Evolutionary conservation across 192 early-diverging fungal species (phyloP).

Genomic region (Linnemannia exigua): DNA sequence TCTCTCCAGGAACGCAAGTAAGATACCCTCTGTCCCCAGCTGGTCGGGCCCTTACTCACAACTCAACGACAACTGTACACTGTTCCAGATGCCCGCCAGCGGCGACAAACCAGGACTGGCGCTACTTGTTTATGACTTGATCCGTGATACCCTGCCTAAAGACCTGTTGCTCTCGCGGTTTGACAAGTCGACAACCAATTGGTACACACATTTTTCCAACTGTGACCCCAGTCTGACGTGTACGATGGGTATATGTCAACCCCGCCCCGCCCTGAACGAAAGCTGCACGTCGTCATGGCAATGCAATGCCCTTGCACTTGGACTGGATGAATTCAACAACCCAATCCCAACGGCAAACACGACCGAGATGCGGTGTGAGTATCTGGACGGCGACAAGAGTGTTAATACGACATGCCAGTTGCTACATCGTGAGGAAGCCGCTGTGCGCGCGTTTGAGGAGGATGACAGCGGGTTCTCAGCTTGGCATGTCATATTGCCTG

Average conservation of each 20-base stretch:
- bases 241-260: slow-evolving; percentile 19
- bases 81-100: slow-evolving; percentile 35
- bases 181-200: slow-evolving; percentile 24
- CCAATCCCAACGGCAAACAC: slow-evolving; percentile 39
- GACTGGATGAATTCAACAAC: slow-evolving; percentile 40
- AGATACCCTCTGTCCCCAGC: slow-evolving; percentile 34
- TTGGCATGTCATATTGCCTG: slow-evolving; percentile 42
- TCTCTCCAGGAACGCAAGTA: slow-evolving; percentile 36
- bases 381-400: slow-evolving; percentile 24
- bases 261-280: slow-evolving; percentile 25
- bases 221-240: slow-evolving; percentile 35
- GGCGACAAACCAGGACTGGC: slow-evolving; percentile 33
- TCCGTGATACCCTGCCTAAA: slow-evolving; percentile 27
- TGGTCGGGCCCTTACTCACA: slow-evolving; percentile 30
- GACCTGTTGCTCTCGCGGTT: slow-evolving; percentile 35
- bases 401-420: slow-evolving; percentile 44
- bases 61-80: slow-evolving; percentile 30
- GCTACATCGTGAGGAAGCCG: slow-evolving; percentile 7
- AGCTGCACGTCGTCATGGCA: slow-evolving; percentile 47
- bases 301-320: slow-evolving; percentile 40
- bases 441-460: not conserved
- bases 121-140: slow-evolving; percentile 44
- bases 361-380: slow-evolving; percentile 47
- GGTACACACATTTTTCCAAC: slow-evolving; percentile 51
- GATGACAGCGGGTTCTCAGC: slow-evolving; percentile 22